Evolutionary conservation across 768 basidiomycete genomes (phyloP).

Genomic region (Artomyces pyxidatus): DNA sequence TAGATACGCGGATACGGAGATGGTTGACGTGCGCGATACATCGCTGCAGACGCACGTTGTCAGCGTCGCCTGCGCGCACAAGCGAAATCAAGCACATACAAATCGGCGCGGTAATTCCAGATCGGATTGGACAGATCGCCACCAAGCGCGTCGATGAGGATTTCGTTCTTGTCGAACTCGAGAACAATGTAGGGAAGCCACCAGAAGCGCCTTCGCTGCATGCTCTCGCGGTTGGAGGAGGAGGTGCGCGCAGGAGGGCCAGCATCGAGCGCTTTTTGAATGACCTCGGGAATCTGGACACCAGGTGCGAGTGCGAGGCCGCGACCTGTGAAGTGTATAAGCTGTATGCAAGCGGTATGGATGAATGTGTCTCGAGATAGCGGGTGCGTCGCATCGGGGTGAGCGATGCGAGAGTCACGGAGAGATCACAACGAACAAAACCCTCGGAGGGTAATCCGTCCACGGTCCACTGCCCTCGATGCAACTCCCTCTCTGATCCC

Average conservation of each 20-base stretch:
- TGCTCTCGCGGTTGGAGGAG: slow-evolving; percentile 69
- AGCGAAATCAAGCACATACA: slow-evolving; percentile 46
- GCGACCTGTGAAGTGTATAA: slow-evolving; percentile 45
- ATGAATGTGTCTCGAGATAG: background rate
- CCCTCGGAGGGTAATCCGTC: too few relatives aligned
- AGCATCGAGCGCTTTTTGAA: slow-evolving; percentile 71
- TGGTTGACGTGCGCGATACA: slow-evolving; percentile 88
- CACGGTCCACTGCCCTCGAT: too few relatives aligned
- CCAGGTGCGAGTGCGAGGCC: slow-evolving; percentile 77
- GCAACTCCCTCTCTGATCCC: too few relatives aligned
- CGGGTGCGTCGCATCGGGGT: background rate
- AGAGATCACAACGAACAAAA: too few relatives aligned
- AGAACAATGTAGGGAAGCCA: slow-evolving; percentile 96
- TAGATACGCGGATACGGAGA: slow-evolving; percentile 87
- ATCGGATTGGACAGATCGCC: slow-evolving; percentile 86
- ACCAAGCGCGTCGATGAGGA: slow-evolving; percentile 90
- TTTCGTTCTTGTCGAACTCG: slow-evolving; percentile 97
- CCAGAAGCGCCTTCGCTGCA: slow-evolving; percentile 90
- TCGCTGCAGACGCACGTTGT: slow-evolving; percentile 46
- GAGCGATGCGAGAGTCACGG: too few relatives aligned
- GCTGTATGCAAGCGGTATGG: background rate
- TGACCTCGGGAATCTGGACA: slow-evolving; percentile 71
- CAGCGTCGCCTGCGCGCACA: slow-evolving; percentile 5
- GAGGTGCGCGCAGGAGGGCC: slow-evolving; percentile 45
- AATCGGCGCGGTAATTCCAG: slow-evolving; percentile 95